phyloP scores from a whole-genome alignment of 2,329 filamentous ascomycete genomes.

The Fusarium dimerum region DNA sequence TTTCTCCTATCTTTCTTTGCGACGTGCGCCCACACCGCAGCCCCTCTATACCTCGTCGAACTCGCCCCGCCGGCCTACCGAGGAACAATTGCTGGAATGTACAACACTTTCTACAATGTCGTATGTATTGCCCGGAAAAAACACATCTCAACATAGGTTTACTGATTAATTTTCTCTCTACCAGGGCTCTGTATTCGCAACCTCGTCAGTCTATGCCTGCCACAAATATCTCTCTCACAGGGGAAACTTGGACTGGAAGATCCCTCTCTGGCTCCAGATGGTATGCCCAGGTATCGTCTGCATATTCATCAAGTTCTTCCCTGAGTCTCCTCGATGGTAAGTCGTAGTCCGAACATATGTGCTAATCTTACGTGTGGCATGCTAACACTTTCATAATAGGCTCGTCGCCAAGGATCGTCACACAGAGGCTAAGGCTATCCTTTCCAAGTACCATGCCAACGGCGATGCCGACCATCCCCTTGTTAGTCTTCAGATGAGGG shows the following conservation, averaged over 20 bases:
- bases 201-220: conserved; percentile 16
- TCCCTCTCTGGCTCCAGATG: conserved; percentile 19
- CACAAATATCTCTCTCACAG: conserved; percentile 6
- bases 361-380: not conserved
- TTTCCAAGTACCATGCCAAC: conserved; percentile 48
- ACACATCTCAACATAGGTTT: not conserved
- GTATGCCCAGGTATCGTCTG: conserved; percentile 16
- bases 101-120: conserved; percentile 45
- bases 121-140: not conserved
- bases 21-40: conserved; percentile 55
- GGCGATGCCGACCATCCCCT: conserved; percentile 54
- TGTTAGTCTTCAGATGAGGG: conserved; percentile 40
- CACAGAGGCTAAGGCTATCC: conserved; percentile 3
- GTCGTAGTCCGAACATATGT: not conserved
- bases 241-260: conserved; percentile 17
- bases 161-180: not conserved
- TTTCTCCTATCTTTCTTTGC: conserved; percentile 56
- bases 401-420: conserved; percentile 9
- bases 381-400: not conserved
- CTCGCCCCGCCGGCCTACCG: conserved; percentile 60
- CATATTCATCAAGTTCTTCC: conserved; percentile 47
- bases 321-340: conserved; percentile 61
- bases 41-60: conserved; percentile 61
- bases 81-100: conserved; percentile 57
- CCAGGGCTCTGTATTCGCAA: conserved; percentile 27